Conservation (phyloP, 2,329 filamentous ascomycete genomes). For the Furcasterigmium furcatum region DNA sequence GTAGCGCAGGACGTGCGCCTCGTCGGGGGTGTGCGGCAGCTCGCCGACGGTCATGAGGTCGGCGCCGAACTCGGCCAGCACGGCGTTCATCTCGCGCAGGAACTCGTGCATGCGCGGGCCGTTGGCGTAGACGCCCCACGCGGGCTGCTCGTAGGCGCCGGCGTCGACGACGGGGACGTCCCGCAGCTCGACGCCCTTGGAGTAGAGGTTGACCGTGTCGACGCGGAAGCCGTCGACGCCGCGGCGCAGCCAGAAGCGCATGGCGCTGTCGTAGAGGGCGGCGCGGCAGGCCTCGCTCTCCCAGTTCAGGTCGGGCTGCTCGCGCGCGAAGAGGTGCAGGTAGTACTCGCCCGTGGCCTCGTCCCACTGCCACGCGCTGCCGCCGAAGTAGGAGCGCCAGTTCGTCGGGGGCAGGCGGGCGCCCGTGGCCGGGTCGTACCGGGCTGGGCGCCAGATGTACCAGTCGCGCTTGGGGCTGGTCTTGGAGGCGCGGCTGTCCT, state of each 20-base stretch:
- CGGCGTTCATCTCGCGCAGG: constrained; percentile 60
- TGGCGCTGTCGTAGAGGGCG: constrained; percentile 68
- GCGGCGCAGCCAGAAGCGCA: constrained; percentile 76
- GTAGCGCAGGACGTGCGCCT: constrained; percentile 54
- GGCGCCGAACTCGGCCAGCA: constrained; percentile 52
- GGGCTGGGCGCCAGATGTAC: constrained; percentile 59
- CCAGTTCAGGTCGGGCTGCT: constrained; percentile 87
- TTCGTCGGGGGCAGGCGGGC: constrained; percentile 71
- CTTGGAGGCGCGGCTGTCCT: constrained; percentile 58
- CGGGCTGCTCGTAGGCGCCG: constrained; percentile 46
- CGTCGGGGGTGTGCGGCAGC: constrained; percentile 59
- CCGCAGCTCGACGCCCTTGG: constrained; percentile 55
- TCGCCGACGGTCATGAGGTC: constrained; percentile 70
- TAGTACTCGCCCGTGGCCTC: constrained; percentile 73
- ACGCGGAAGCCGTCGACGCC: constrained; percentile 74
- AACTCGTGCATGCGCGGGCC: constrained; percentile 69
- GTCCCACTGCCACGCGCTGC: constrained; percentile 68
- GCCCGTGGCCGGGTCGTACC: constrained; percentile 47
- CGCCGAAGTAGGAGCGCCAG: constrained; percentile 62
- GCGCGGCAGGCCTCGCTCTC: constrained; percentile 64
- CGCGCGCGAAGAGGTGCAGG: constrained; percentile 69
- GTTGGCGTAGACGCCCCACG: constrained; percentile 58
- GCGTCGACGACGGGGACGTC: constrained; percentile 54
- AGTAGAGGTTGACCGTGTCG: constrained; percentile 72
- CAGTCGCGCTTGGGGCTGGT: constrained; percentile 65